A percentile compares a stretch with the other conserved stretches of the same genome.
phyloP scores from a whole-genome alignment of 75 land plant genomes.

The Adiantum capillusveneris region DNA sequence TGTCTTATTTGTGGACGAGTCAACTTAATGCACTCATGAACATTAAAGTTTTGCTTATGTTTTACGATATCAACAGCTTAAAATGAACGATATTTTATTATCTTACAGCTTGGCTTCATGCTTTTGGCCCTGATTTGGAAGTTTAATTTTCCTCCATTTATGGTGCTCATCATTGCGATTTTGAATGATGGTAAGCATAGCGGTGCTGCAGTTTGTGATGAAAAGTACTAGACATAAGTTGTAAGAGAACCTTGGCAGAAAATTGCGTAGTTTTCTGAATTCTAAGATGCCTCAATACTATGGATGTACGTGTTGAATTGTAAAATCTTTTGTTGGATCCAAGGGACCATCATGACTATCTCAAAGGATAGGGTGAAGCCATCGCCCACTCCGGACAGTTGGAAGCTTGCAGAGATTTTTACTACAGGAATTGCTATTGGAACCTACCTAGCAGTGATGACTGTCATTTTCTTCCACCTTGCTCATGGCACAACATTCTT shows the following conservation, averaged over 20 bases:
- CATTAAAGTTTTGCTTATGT: background rate
- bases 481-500: slow-evolving; percentile 48
- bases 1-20: slow-evolving; percentile 4
- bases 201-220: background rate
- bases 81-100: background rate
- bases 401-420: slow-evolving; percentile 73
- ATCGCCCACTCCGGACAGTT: slow-evolving; percentile 70
- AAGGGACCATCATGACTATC: slow-evolving; percentile 66
- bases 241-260: no score
- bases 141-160: slow-evolving; percentile 71
- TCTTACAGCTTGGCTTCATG: slow-evolving; percentile 48
- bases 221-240: background rate
- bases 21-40: background rate
- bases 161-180: slow-evolving; percentile 72
- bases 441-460: slow-evolving; percentile 62
- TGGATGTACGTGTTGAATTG: background rate
- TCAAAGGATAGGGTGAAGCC: slow-evolving; percentile 73
- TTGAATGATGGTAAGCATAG: slow-evolving; percentile 47
- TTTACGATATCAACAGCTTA: background rate
- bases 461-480: slow-evolving; percentile 60
- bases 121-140: slow-evolving; percentile 64
- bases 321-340: background rate
- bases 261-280: background rate
- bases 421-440: slow-evolving; percentile 66
- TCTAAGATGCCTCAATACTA: background rate